Percentiles rank a stretch among this genome's conserved stretches.
Conservation (phyloP, 805 yeast genomes). For the Starmerella powellii region DNA sequence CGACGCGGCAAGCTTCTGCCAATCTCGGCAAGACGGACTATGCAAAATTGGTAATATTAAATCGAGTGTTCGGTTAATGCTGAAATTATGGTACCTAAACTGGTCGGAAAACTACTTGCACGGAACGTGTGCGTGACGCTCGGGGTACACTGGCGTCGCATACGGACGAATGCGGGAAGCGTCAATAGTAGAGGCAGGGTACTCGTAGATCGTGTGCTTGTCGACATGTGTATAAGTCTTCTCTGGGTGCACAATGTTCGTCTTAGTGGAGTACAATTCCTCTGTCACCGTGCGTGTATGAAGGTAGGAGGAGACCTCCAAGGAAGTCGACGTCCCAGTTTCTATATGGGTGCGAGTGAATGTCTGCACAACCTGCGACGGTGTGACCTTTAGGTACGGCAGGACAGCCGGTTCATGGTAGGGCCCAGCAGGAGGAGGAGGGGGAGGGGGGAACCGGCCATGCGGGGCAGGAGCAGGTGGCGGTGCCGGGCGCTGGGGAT, state of each 20-base stretch:
- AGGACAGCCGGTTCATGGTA: not conserved
- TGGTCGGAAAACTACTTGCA: too few relatives aligned
- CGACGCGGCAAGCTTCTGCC: too few relatives aligned
- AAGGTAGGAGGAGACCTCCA: constrained; percentile 1
- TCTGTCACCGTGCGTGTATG: constrained; percentile 16
- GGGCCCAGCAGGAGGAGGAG: not conserved
- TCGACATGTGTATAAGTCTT: constrained; percentile 12
- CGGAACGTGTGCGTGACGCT: not conserved
- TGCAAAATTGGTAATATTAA: too few relatives aligned
- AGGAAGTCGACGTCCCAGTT: constrained; percentile 11
- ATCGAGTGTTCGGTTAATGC: too few relatives aligned
- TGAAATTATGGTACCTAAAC: too few relatives aligned
- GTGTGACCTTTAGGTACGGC: constrained; percentile 16
- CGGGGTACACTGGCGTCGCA: not conserved
- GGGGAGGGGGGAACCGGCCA: not conserved
- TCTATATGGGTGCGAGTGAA: constrained; percentile 8
- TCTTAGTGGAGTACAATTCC: constrained; percentile 4
- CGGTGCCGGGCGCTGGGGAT: not conserved
- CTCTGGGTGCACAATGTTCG: constrained; percentile 11
- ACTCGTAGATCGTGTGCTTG: constrained; percentile 9
- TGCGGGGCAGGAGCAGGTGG: not conserved
- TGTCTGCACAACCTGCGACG: constrained; percentile 7
- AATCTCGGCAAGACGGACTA: too few relatives aligned
- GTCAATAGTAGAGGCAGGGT: constrained; percentile 17
- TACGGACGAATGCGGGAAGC: constrained; percentile 1